These are phyloP conservation scores for Aspergillus uvarum DNA, from an alignment of 2,329 filamentous ascomycete species.

Conservation along the genomic window DNA sequence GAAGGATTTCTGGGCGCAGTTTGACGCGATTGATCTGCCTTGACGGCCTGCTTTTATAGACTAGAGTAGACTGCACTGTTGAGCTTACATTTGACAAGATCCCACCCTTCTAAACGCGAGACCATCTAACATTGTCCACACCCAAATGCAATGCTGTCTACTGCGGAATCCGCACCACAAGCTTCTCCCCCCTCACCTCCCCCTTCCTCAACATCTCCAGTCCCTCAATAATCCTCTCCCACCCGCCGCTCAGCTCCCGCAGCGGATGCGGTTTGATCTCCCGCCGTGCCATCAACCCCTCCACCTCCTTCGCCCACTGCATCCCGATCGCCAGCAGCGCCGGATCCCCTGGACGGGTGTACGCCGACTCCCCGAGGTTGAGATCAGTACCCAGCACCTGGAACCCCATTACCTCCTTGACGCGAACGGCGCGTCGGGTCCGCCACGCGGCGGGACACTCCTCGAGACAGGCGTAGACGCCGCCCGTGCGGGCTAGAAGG, in stretches of 20 bases:
- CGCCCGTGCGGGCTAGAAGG: no score
- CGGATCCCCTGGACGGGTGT: background rate
- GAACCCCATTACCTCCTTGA: no score
- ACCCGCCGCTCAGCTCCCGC: background rate
- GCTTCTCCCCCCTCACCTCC: background rate
- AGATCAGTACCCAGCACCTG: no score
- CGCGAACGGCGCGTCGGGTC: no score
- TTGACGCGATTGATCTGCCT: background rate
- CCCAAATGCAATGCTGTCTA: background rate
- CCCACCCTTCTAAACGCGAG: no score
- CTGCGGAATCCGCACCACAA: background rate
- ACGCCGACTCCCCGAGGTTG: no score
- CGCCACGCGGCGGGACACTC: no score
- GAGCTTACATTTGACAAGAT: no score
- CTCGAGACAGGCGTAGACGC: no score
- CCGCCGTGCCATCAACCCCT: background rate
- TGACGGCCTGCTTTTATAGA: background rate
- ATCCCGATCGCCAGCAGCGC: background rate
- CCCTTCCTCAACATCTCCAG: background rate
- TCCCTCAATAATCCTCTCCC: background rate
- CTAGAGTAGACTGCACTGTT: no score
- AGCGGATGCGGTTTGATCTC: background rate
- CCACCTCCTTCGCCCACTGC: background rate
- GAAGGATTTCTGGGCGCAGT: conserved; percentile 8
- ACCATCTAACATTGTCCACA: no score